Evolutionary conservation across 352 stramenopile genomes (phyloP).

Genomic region (Bremia lactucae): DNA sequence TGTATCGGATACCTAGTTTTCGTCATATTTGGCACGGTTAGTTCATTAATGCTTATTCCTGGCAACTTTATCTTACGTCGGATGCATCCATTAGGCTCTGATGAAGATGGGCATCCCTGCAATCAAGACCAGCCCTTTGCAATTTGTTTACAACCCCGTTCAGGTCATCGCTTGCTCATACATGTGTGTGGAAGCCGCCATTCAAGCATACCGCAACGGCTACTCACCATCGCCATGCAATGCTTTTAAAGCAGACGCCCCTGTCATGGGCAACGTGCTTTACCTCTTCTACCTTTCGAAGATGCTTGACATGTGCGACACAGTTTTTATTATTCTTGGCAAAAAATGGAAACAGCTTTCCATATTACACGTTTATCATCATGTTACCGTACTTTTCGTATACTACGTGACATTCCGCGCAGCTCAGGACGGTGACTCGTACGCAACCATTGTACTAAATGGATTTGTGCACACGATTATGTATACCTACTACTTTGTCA

Average conservation of each 20-base stretch:
- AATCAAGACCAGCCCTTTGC: constrained; percentile 56
- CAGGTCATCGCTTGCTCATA: constrained; percentile 91
- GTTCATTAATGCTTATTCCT: background rate
- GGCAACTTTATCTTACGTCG: no score
- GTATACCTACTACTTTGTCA: constrained; percentile 98
- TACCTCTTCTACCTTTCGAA: constrained; percentile 97
- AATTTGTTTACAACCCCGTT: constrained; percentile 92
- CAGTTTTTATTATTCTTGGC: constrained; percentile 92
- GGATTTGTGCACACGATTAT: constrained; percentile 96
- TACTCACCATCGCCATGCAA: constrained; percentile 86
- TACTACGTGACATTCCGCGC: constrained; percentile 92
- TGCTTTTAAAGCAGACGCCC: constrained; percentile 69
- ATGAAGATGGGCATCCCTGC: constrained; percentile 44
- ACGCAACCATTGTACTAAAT: constrained; percentile 91
- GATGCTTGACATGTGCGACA: constrained; percentile 84
- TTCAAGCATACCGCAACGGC: constrained; percentile 80
- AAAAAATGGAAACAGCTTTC: constrained; percentile 95
- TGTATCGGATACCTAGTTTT: constrained; percentile 58
- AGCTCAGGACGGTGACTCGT: constrained; percentile 92
- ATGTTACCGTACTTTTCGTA: constrained; percentile 92
- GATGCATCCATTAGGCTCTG: no score
- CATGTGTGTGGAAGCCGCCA: constrained; percentile 86
- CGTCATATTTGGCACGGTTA: constrained; percentile 50
- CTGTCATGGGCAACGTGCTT: constrained; percentile 85
- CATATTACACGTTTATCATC: constrained; percentile 96